phyloP scores from a whole-genome alignment of 2,329 filamentous ascomycete species.

The Paraphaeosphaeria minitans region DNA sequence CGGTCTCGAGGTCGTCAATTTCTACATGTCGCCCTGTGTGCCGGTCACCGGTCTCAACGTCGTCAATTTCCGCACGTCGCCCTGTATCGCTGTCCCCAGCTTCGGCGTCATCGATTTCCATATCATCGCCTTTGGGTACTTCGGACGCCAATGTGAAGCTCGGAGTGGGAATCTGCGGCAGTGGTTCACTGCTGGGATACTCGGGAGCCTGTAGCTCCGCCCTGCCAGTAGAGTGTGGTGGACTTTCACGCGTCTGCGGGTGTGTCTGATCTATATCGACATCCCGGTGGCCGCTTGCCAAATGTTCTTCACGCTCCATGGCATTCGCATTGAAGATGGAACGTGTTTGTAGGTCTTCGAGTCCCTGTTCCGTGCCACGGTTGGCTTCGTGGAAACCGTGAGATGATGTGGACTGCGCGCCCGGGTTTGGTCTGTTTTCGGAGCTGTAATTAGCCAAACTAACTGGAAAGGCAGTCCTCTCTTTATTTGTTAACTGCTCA shows the following conservation, averaged over 20 bases:
- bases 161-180: not conserved
- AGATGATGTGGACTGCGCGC: not conserved
- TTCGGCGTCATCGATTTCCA: not conserved
- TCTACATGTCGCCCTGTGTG: too few relatives aligned
- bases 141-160: not conserved
- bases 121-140: not conserved
- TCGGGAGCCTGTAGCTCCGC: not conserved
- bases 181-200: not conserved
- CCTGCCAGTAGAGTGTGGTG: too few relatives aligned
- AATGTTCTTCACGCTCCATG: not conserved
- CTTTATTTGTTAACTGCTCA: conserved; percentile 19
- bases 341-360: not conserved
- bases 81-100: not conserved
- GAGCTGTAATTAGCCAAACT: not conserved
- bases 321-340: not conserved
- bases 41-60: not conserved
- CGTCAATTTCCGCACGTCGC: not conserved
- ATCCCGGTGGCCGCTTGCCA: not conserved
- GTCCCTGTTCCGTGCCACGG: too few relatives aligned
- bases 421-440: not conserved
- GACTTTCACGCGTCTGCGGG: too few relatives aligned
- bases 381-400: not conserved
- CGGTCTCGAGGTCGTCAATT: not conserved
- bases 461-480: conserved; percentile 1
- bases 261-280: too few relatives aligned